These are phyloP conservation scores for Phoenix dactylifera DNA, from an alignment of 176 grass and related monocot species.

Conservation along the genomic window DNA sequence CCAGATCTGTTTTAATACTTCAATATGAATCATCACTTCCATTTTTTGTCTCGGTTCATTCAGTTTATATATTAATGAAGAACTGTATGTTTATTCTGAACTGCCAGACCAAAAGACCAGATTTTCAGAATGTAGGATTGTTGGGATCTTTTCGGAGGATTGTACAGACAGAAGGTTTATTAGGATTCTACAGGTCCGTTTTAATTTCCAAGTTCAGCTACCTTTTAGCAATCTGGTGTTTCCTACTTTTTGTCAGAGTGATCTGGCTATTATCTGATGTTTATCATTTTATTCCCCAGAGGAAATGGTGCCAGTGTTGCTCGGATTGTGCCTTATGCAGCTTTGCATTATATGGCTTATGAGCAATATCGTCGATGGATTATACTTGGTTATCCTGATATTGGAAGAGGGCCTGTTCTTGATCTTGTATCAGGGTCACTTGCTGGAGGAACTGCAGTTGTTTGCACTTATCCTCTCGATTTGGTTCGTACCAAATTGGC, in stretches of 20 bases:
- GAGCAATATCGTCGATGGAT: constrained; percentile 96
- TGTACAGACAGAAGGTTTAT: constrained; percentile 70
- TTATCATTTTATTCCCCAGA: constrained; percentile 28
- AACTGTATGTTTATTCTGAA: constrained; percentile 6
- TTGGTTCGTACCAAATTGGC: constrained; percentile 87
- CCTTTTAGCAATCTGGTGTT: background rate
- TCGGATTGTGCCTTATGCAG: constrained; percentile 91
- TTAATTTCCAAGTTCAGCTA: constrained; percentile 3
- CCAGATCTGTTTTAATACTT: too few relatives aligned
- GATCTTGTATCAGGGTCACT: constrained; percentile 72
- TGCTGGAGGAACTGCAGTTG: constrained; percentile 88
- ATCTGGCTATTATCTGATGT: background rate
- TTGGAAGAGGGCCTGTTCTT: constrained; percentile 76
- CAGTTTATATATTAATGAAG: too few relatives aligned
- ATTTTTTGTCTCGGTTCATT: too few relatives aligned
- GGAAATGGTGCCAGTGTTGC: constrained; percentile 95
- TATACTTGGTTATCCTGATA: constrained; percentile 72
- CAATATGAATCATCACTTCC: too few relatives aligned
- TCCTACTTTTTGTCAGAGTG: constrained; percentile 6
- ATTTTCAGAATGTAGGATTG: constrained; percentile 75
- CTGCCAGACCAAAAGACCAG: constrained; percentile 79
- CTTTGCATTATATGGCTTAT: constrained; percentile 98
- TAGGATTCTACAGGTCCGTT: constrained; percentile 88
- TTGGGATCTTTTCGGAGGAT: constrained; percentile 76
- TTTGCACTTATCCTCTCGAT: constrained; percentile 96